Evolutionary conservation across 1,284 basidiomycete genomes (phyloP), one percentile per base, ranked within the genome.

Genomic region (Malassezia restricta): DNA sequence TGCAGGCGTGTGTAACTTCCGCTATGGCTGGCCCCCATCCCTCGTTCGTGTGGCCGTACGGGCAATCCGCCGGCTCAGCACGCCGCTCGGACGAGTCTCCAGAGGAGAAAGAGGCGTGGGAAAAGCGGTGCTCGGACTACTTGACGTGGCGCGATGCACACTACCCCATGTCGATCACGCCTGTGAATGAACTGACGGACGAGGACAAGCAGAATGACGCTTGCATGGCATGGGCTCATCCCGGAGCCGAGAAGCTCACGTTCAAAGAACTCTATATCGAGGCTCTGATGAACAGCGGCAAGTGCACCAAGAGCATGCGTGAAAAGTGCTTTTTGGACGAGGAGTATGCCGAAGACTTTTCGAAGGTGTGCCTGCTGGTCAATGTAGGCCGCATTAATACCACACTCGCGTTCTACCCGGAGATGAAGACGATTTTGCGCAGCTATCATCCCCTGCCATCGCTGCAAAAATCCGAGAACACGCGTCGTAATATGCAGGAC

Each of bases 321-420:
- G 85, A 89, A 69, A 88, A 87, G 74, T 84, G 89, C 78, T 68
- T 81, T 41, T 83, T 85, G 50, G 83, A 81, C 1, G 84, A 84
- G 31, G 80, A 81, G 14, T 91, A 87, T 71, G 84, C 82, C 3
- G 77, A 83, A 51, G 87, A 88, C 74, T 82, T 88, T 60, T 84
- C 82, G 46, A 89, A 75, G 37, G 67, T 90, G 40, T 84, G 85
- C 39, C 77, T 92, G 28, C 78, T 92, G 41, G 86, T 88, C 45
- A 92, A 92, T 65, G 83, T 90, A 44, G 88, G 88, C n/a, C 78
- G 87, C 52, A 87, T 92, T 73, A 92, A 91, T 70, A 91, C 88
- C 24, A 91, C 89, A 30, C 84, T 90, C 79, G 88, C 88, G 53
- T 91, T 76, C 62, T 76, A 75, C 52, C 75, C 74, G 27, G 84